Conservation (phyloP, 768 basidiomycete genomes). For the Cantharellus cinnabarinus region DNA sequence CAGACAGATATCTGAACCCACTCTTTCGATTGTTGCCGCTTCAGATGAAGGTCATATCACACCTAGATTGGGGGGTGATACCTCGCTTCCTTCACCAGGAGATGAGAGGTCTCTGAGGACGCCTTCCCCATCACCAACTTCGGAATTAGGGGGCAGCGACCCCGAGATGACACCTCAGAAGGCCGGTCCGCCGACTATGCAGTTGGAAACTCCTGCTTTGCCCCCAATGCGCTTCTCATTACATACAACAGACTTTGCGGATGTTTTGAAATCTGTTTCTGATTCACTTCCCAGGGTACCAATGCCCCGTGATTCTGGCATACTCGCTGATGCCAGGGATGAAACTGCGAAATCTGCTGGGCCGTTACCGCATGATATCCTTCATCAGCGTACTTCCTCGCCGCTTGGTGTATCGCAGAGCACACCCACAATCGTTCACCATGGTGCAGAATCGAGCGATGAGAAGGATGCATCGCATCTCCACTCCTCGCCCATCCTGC, state of each 20-base stretch:
- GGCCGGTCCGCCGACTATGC: too few species aligned
- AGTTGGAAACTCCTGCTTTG: conserved; percentile 43
- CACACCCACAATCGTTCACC: neutral
- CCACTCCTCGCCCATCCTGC: too few species aligned
- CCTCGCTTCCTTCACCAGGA: too few species aligned
- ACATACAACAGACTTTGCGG: conserved; percentile 58
- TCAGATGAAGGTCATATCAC: too few species aligned
- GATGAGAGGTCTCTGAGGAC: too few species aligned
- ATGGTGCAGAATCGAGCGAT: neutral
- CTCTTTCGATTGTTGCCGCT: too few species aligned
- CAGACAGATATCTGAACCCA: too few species aligned
- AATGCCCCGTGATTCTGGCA: neutral
- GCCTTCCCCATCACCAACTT: too few species aligned
- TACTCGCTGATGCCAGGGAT: neutral
- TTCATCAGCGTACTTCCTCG: neutral
- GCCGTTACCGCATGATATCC: neutral
- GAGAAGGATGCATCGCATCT: neutral
- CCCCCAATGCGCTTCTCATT: conserved; percentile 86
- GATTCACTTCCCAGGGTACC: conserved; percentile 3
- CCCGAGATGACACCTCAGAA: too few species aligned
- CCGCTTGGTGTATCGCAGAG: neutral
- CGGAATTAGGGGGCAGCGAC: too few species aligned
- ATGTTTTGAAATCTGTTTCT: conserved; percentile 13
- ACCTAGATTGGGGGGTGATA: too few species aligned
- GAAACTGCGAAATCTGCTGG: neutral